Base-by-base conservation (phyloP, 2,329 filamentous ascomycete species). In the Botrytis elliptica region DNA sequence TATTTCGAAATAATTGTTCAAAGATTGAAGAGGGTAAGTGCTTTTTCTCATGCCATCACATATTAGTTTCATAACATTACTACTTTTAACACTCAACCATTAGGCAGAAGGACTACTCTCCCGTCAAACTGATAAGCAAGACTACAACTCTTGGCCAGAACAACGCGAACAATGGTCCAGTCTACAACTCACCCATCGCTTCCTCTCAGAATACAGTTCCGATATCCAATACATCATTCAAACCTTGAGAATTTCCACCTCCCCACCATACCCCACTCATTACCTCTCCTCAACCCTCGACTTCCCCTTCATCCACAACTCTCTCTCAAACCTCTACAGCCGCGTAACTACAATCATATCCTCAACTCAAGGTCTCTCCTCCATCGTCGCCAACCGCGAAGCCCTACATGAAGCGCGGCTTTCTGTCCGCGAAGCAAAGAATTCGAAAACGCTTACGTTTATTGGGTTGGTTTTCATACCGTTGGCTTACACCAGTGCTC, bases 1-100 rank as follows among this genome's bases (percentile, higher is more conserved):
- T 75, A 70, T 55, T 65, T 52, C 29, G 57, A 71, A 20, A 52
- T 71, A 22, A 49, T 22, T 5, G 10, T 71, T 22, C 68, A 70
- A 16, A 70, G 59, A 55, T 16, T 71, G 10, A 25, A 40, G 4
- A 40, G 29, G 38, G 44, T 52, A 55, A 33, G 59, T 65, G 33
- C 10, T 33, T 29, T 25, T 40, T 18, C 22, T 29, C 20, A 20
- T 29, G 16, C 6, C 10, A n/a, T 33, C 8, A 29, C n/a, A 16
- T 40, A 7, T 46, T 4, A 6, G 22, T 29, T 2, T 20, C 25
- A 10, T 14, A 14, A 40, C 40, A 40, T 5, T 40, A 40, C 38
- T 9, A 44, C 22, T 29, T 0, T 18, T 29, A 18, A 57, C 46
- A 52, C 44, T 36, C 29, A n/a, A 38, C 14, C 18, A 33, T 10